Conservation (phyloP, 352 stramenopile species). For the Phytophthora macrochlamydospora region DNA sequence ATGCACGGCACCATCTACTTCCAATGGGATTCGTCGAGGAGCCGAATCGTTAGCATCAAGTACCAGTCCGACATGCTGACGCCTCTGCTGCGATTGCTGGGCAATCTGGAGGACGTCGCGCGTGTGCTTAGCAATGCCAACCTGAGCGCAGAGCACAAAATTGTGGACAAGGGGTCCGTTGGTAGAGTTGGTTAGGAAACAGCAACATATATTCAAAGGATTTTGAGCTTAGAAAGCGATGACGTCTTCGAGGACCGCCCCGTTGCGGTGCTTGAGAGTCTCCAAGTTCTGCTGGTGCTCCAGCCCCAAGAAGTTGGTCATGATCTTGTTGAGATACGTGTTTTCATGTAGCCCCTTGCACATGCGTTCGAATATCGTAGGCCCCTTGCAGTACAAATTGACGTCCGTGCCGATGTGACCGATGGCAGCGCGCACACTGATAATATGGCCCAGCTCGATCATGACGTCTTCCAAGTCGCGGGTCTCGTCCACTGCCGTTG, state of each 20-base stretch:
- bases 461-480: slow-evolving; percentile 49
- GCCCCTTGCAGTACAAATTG: slow-evolving; percentile 77
- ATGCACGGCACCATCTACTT: background rate
- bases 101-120: slow-evolving; percentile 3
- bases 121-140: slow-evolving; percentile 1
- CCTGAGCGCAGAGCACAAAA: background rate
- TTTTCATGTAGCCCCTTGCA: slow-evolving; percentile 76
- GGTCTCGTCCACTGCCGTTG: slow-evolving; percentile 49
- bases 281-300: slow-evolving; percentile 60
- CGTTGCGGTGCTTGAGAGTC: slow-evolving; percentile 59
- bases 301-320: slow-evolving; percentile 72
- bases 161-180: background rate
- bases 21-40: background rate
- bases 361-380: slow-evolving; percentile 56
- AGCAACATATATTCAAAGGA: no score
- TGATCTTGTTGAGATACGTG: slow-evolving; percentile 76
- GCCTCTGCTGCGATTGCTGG: slow-evolving; percentile 6
- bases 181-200: background rate
- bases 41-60: background rate
- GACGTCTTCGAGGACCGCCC: slow-evolving; percentile 32
- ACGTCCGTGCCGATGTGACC: slow-evolving; percentile 75
- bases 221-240: slow-evolving; percentile 23
- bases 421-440: slow-evolving; percentile 49
- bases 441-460: slow-evolving; percentile 59
- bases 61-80: slow-evolving; percentile 7